A percentile compares a stretch with the other conserved stretches of the same genome.
These are phyloP conservation scores for Hypericum perforatum DNA, from an alignment of 345 rosid species.

Conservation along the genomic window DNA sequence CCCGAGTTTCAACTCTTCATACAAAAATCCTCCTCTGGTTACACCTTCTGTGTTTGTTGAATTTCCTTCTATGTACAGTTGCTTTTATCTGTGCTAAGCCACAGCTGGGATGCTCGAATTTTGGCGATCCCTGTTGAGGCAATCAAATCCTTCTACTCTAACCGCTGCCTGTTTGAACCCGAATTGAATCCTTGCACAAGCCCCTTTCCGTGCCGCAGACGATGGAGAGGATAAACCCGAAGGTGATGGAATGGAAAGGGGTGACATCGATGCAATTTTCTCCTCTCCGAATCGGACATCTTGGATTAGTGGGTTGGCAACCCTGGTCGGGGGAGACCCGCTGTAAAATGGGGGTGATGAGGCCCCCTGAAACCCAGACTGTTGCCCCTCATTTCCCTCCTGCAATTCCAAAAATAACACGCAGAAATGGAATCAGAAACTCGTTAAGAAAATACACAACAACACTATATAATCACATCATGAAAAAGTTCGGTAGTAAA, in stretches of 20 bases:
- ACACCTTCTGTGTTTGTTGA: slow-evolving; percentile 21
- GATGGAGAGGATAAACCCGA: slow-evolving; percentile 46
- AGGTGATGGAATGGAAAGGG: slow-evolving; percentile 41
- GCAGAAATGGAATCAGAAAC: background rate
- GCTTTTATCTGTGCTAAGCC: slow-evolving; percentile 51
- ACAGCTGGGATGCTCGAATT: slow-evolving; percentile 95
- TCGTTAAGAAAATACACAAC: background rate
- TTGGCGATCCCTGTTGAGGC: slow-evolving; percentile 90
- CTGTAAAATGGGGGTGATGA: slow-evolving; percentile 62
- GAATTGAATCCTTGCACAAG: slow-evolving; percentile 61
- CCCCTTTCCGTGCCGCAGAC: slow-evolving; percentile 52
- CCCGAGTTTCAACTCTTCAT: slow-evolving; percentile 11
- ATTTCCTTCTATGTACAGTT: slow-evolving; percentile 63
- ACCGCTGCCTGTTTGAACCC: slow-evolving; percentile 81
- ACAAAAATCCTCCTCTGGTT: slow-evolving; percentile 32
- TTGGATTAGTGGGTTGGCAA: slow-evolving; percentile 62
- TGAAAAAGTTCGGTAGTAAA: no score
- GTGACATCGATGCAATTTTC: slow-evolving; percentile 28
- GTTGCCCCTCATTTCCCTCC: slow-evolving; percentile 58
- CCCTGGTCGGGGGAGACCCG: slow-evolving; percentile 91
- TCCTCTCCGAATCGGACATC: slow-evolving; percentile 82
- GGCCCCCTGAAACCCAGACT: slow-evolving; percentile 30
- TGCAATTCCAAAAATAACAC: slow-evolving; percentile 15
- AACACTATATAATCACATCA: no score
- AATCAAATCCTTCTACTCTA: slow-evolving; percentile 99